A percentile compares a stretch with the other conserved stretches of the same genome.
These are phyloP conservation scores for Ulmus americana DNA, from an alignment of 331 rosid genomes.

Conservation along the genomic window DNA sequence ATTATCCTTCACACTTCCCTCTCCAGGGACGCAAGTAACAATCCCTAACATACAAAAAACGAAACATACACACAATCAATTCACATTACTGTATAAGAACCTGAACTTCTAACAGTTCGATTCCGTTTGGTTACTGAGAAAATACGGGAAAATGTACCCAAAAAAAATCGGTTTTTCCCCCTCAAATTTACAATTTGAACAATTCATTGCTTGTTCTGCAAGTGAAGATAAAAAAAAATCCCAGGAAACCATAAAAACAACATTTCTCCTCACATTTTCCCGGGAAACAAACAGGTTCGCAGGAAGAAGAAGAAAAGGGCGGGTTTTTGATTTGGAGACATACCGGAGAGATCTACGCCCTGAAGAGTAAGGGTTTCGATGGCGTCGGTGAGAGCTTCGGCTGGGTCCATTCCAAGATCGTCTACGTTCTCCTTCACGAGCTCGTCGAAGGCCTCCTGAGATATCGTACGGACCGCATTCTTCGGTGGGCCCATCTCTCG, in stretches of 20 bases:
- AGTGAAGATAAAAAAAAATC: no score
- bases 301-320: not conserved
- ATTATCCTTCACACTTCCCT: constrained; percentile 42
- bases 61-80: not conserved
- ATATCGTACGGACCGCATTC: constrained; percentile 54
- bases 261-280: not conserved
- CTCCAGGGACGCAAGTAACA: constrained; percentile 67
- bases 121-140: constrained; percentile 3
- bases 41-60: constrained; percentile 43
- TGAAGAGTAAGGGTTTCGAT: constrained; percentile 73
- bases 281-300: not conserved
- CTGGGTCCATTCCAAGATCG: constrained; percentile 84
- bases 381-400: constrained; percentile 83
- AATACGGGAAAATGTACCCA: not conserved
- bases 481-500: constrained; percentile 54
- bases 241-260: not conserved
- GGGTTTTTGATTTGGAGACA: not conserved
- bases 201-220: no score
- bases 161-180: not conserved
- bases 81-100: not conserved
- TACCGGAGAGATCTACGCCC: constrained; percentile 93
- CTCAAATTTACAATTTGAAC: not conserved
- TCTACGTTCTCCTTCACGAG: constrained; percentile 77
- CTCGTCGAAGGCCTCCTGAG: constrained; percentile 85
- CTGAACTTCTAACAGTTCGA: not conserved